Evolutionary conservation across 2,329 filamentous ascomycete species (phyloP).

Genomic region (Calonectria henricotiae): DNA sequence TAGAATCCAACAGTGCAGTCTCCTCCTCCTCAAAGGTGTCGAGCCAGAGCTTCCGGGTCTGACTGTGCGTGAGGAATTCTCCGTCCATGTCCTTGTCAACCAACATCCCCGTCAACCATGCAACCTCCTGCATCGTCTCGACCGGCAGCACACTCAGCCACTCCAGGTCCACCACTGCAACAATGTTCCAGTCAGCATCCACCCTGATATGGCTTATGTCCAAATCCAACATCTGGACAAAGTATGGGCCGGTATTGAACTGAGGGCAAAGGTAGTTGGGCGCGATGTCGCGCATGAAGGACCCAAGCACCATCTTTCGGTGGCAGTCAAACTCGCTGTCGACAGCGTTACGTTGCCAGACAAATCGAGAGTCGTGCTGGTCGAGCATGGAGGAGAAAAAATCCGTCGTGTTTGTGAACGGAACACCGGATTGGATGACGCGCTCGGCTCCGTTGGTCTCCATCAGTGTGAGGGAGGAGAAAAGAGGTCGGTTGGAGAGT

Average conservation of each 20-base stretch:
- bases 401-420: neutral
- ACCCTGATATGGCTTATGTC: conserved; percentile 28
- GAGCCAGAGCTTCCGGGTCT: neutral
- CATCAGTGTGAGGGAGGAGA: neutral
- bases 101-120: conserved; percentile 25
- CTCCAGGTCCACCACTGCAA: conserved; percentile 27
- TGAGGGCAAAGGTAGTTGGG: neutral
- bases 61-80: neutral
- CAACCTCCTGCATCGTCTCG: conserved; percentile 29
- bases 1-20: neutral
- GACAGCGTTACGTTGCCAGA: conserved; percentile 1
- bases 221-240: conserved; percentile 28
- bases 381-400: neutral
- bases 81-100: neutral
- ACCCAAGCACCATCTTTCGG: conserved; percentile 1
- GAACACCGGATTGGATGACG: neutral
- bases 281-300: neutral
- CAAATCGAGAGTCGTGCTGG: conserved; percentile 11
- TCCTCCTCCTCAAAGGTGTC: neutral
- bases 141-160: conserved; percentile 25
- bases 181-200: conserved; percentile 26
- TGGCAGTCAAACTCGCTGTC: neutral
- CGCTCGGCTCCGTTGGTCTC: neutral
- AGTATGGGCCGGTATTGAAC: conserved; percentile 10
- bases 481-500: neutral